These are phyloP conservation scores for Santalum album DNA, from an alignment of 164 flowering plant genomes.

Conservation along the genomic window DNA sequence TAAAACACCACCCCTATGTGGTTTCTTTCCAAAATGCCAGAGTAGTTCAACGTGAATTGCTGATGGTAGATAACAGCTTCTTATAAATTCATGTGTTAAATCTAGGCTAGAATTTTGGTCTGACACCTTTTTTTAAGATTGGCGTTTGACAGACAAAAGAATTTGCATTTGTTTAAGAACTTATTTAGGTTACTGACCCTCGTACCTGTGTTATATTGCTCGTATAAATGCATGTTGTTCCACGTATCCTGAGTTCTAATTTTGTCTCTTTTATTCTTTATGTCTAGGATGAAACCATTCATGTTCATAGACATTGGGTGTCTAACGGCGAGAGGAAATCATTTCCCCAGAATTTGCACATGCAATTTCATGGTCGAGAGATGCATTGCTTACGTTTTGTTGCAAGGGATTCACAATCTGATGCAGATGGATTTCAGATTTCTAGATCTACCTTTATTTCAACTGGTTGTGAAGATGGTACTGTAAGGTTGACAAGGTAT, in stretches of 20 bases:
- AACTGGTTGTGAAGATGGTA: constrained; percentile 98
- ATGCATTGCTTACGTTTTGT: constrained; percentile 77
- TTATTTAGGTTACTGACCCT: too few relatives aligned
- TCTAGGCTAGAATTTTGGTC: too few relatives aligned
- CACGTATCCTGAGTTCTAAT: neutral
- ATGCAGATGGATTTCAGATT: neutral
- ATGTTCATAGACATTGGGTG: constrained; percentile 57
- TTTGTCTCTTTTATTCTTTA: neutral
- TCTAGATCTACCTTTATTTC: constrained; percentile 59
- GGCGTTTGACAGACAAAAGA: too few relatives aligned
- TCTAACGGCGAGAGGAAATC: constrained; percentile 27
- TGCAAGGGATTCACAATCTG: constrained; percentile 16
- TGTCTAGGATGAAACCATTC: constrained; percentile 64
- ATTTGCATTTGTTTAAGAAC: too few relatives aligned
- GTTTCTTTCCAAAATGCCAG: too few relatives aligned
- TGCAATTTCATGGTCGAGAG: constrained; percentile 96
- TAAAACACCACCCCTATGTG: too few relatives aligned
- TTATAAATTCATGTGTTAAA: too few relatives aligned
- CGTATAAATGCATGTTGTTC: too few relatives aligned
- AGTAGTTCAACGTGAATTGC: too few relatives aligned
- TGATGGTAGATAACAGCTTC: too few relatives aligned
- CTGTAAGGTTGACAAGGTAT: constrained; percentile 89
- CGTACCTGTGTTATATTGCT: too few relatives aligned
- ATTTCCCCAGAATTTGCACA: constrained; percentile 56
- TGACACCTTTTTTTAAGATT: too few relatives aligned